Conservation (phyloP, 192 early-diverging fungal species). For the Fimicolochytrium jonesii region DNA sequence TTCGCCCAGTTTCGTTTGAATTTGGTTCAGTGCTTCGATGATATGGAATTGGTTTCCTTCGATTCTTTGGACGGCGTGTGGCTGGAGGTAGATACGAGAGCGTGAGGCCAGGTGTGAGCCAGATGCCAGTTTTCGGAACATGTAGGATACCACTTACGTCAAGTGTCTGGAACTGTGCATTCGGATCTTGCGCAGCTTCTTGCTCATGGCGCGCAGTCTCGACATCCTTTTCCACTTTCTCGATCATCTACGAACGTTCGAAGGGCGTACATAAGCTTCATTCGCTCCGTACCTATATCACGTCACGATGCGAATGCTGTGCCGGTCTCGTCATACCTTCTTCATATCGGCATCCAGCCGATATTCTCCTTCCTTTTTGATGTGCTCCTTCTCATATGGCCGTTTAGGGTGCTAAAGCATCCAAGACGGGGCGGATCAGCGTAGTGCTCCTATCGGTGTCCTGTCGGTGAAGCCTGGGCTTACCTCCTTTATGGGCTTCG, state of each 20-base stretch:
- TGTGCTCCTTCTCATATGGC: constrained; percentile 32
- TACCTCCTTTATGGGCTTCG: constrained; percentile 38
- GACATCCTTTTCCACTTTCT: constrained; percentile 29
- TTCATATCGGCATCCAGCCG: constrained; percentile 18
- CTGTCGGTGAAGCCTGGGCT: no score
- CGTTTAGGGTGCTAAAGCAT: constrained; percentile 7
- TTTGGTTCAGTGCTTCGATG: constrained; percentile 44
- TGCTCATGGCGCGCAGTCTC: constrained; percentile 18
- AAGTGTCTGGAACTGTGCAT: neutral
- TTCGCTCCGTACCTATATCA: no score
- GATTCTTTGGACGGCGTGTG: constrained; percentile 32
- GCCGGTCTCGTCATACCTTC: no score
- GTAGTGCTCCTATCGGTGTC: no score
- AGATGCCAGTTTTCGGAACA: neutral
- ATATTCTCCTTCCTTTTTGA: constrained; percentile 33
- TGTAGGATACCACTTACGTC: constrained; percentile 2
- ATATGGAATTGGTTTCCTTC: constrained; percentile 53
- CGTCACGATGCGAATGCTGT: no score
- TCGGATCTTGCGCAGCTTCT: neutral
- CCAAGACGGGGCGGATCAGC: no score
- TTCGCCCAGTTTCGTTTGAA: constrained; percentile 28
- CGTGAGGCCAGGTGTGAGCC: neutral
- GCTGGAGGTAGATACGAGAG: neutral
- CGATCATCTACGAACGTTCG: constrained; percentile 39
- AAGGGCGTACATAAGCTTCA: no score